Base-by-base conservation (phyloP, 768 basidiomycete genomes). In the Phaeolepiota aurea region DNA sequence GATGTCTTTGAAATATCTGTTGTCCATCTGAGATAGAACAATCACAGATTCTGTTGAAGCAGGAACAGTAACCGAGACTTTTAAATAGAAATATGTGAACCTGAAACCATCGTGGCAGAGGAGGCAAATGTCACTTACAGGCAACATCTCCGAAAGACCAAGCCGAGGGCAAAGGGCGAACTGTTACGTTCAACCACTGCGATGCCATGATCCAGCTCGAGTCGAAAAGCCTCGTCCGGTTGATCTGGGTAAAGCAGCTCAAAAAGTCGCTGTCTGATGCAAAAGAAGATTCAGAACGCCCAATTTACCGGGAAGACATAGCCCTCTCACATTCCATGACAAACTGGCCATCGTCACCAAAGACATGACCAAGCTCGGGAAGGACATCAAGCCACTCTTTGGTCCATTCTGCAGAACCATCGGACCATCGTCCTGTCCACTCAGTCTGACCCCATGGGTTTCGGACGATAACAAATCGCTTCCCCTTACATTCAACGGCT, bases 111-210 rank as follows among this genome's bases (percentile, higher is more conserved):
- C 11, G 22, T 12, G 20, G 13, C 7, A n/a, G 3, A 14, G 12
- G 15, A 15, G 40, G 21, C 32, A 18, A 22, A 5, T 4, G 13
- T 15, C 20, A 58, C 73, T 31, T 44, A 76, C 74, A 77, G 7
- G 72, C 68, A 5, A 78, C 62, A 44, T 79, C 75, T 12, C 74
- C 75, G 37, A 63, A 73, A 3, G 65, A 64, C 72, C 73, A 77
- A 0, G 73, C 72, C 25, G 66, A 59, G 9, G 68, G 63, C 20
- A 69, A 57, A 5, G 68, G 61, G n/a, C 63, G 59, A 5, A 54
- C 49, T 3, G 55, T 60, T n/a, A 72, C 68, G 28, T 67, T 60
- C 3, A 74, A 56, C 74, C 72, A 74, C 33, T 70, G 67, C 10
- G 66, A 68, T 4, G 65, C 62, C 64, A 71, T 63, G 20, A 59